Evolutionary conservation across 2,329 filamentous ascomycete genomes (phyloP).

Genomic region (Paecilomyces sp.): DNA sequence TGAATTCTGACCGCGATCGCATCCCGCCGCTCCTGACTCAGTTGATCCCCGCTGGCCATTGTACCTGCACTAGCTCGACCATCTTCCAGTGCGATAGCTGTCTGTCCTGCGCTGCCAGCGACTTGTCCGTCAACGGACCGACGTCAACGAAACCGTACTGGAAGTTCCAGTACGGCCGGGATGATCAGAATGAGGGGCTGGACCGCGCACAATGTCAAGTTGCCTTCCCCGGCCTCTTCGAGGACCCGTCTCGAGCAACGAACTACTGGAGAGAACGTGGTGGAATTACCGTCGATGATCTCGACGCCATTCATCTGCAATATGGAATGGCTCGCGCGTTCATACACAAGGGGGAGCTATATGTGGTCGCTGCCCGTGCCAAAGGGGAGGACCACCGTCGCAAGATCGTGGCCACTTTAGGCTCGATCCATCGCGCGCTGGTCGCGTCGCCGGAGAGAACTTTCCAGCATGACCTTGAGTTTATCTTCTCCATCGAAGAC

Average conservation of each 20-base stretch:
- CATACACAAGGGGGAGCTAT: constrained; percentile 25
- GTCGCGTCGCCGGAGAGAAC: constrained; percentile 26
- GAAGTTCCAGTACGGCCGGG: constrained; percentile 25
- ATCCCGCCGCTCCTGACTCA: constrained; percentile 30
- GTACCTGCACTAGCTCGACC: constrained; percentile 30
- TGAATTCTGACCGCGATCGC: constrained; percentile 30
- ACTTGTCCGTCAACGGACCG: constrained; percentile 6
- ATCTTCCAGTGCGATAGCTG: constrained; percentile 31
- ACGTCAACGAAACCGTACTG: constrained; percentile 11
- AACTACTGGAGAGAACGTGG: constrained; percentile 21
- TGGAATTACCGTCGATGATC: constrained; percentile 16
- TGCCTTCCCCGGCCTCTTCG: constrained; percentile 30
- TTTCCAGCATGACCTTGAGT: constrained; percentile 39
- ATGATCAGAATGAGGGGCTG: constrained; percentile 23
- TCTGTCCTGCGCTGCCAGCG: constrained; percentile 18
- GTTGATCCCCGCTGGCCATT: constrained; percentile 32
- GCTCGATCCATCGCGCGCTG: constrained; percentile 44
- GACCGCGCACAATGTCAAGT: constrained; percentile 19
- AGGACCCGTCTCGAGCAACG: constrained; percentile 24
- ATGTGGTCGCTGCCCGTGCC: constrained; percentile 21
- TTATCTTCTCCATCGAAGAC: constrained; percentile 38
- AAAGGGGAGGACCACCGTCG: constrained; percentile 30
- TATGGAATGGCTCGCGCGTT: constrained; percentile 28
- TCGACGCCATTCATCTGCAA: constrained; percentile 20
- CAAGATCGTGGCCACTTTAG: constrained; percentile 35